phyloP scores from a whole-genome alignment of 495 filamentous ascomycete genomes.

The Terfezia boudieri region DNA sequence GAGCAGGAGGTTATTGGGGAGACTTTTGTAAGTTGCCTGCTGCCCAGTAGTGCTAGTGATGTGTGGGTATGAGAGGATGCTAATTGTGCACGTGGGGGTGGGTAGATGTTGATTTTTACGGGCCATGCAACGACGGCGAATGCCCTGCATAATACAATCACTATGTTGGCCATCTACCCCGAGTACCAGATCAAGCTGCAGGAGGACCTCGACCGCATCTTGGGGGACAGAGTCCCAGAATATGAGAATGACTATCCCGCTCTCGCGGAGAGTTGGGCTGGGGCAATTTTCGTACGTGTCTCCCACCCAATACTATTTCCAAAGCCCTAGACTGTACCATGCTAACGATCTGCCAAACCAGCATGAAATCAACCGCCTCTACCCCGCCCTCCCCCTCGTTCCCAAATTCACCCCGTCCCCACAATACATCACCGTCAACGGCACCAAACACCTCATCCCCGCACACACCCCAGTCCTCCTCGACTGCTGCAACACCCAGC shows the following conservation, averaged over 20 bases:
- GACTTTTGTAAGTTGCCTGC: slow-evolving; percentile 26
- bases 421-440: slow-evolving; percentile 12
- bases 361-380: slow-evolving; percentile 32
- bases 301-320: slow-evolving; percentile 10
- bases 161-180: slow-evolving; percentile 38
- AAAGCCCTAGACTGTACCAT: background rate
- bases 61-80: background rate
- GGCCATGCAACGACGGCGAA: slow-evolving; percentile 56
- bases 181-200: slow-evolving; percentile 35
- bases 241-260: slow-evolving; percentile 36
- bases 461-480: slow-evolving; percentile 19
- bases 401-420: slow-evolving; percentile 21
- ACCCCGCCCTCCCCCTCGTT: slow-evolving; percentile 23
- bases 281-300: slow-evolving; percentile 42
- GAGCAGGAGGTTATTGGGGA: slow-evolving; percentile 45
- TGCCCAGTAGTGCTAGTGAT: background rate
- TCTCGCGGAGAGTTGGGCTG: slow-evolving; percentile 36
- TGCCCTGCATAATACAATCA: slow-evolving; percentile 36
- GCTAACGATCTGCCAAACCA: slow-evolving; percentile 5
- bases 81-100: background rate
- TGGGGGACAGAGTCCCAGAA: slow-evolving; percentile 22
- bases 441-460: slow-evolving; percentile 15
- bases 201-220: slow-evolving; percentile 33
- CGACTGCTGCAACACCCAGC: slow-evolving; percentile 11
- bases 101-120: slow-evolving; percentile 36